Evolutionary conservation across 306 rosid species (phyloP), one percentile per base, ranked within the genome.

Genomic region (Dryas drummondii): DNA sequence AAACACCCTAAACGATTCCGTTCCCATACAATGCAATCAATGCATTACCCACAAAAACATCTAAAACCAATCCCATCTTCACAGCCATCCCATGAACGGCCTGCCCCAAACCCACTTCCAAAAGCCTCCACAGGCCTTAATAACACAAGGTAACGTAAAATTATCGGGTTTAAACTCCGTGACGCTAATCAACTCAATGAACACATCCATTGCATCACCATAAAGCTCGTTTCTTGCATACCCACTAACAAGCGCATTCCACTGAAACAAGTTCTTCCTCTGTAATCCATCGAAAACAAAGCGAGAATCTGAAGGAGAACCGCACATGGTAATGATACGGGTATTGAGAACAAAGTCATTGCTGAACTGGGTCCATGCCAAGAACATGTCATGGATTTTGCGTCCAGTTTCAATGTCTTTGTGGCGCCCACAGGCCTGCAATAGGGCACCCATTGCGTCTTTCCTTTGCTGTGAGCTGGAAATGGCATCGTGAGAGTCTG

Each of bases 211-310:
- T 14, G 87, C 87, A 16, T 82, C 86, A 7, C 17, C 72, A 70
- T 79, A 81, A 44, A 93, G 97, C 61, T 75, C 79, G 73, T 93
- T 93, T 45, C 82, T 86, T 1, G 82, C 26, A 71, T 87, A 91
- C 17, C 83, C 85, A 70, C 97, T 93, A 22, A 89, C 54, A 62
- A 93, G 93, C 53, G 98, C 97, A 76, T 93, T 93, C 91, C 92
- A 91, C 50, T 75, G 82, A 11, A 86, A 82, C 68, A 89, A 72
- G 66, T 89, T 85, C 86, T 79, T 93, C 49, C 49, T 78, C 80
- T 8, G 55, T 8, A 84, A 62, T 7, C 81, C 75, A 4, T 87
- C 80, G 70, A 93, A 93, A 37, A 84, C 89, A 7, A 49, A 54
- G 53, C 85, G 90, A 15, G 92, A 87, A 26, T 89, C 97, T 15